These are phyloP conservation scores for Lumnitzera racemosa DNA, from an alignment of 345 rosid species.

Conservation along the genomic window DNA sequence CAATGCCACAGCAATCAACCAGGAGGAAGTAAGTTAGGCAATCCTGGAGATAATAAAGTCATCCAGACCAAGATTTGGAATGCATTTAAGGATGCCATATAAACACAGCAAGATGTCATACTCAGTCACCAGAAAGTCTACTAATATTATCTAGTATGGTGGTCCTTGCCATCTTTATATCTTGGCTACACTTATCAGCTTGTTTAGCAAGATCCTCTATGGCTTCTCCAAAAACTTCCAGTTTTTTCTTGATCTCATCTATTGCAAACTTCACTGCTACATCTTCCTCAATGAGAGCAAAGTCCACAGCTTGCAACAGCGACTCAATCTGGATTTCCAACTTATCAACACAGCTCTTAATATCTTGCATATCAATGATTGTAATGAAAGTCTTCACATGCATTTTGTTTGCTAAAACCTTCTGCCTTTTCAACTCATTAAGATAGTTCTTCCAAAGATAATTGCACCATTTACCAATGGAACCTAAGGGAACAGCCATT, in stretches of 20 bases:
- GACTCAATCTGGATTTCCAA: conserved; percentile 51
- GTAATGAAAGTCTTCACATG: conserved; percentile 32
- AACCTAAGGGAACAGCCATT: conserved; percentile 55
- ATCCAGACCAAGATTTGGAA: too few species aligned
- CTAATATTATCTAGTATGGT: conserved; percentile 20
- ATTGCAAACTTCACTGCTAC: conserved; percentile 51
- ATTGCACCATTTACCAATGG: conserved; percentile 76
- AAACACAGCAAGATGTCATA: too few species aligned
- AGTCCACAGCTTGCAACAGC: conserved; percentile 38
- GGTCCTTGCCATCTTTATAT: conserved; percentile 58
- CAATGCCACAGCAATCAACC: too few species aligned
- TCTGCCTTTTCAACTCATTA: conserved; percentile 42
- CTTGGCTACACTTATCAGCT: conserved; percentile 52
- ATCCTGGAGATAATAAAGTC: too few species aligned
- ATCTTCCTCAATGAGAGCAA: conserved; percentile 55
- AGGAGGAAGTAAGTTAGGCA: too few species aligned
- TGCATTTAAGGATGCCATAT: too few species aligned
- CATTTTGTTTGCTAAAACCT: conserved; percentile 32
- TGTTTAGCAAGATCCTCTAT: conserved; percentile 53
- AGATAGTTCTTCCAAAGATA: conserved; percentile 51
- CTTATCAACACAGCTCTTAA: conserved; percentile 40
- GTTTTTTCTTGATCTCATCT: conserved; percentile 68
- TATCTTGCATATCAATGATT: conserved; percentile 53
- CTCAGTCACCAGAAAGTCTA: too few species aligned
- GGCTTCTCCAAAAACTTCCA: conserved; percentile 40